phyloP scores from a whole-genome alignment of 2,329 filamentous ascomycete species.

The Zalaria obscura region DNA sequence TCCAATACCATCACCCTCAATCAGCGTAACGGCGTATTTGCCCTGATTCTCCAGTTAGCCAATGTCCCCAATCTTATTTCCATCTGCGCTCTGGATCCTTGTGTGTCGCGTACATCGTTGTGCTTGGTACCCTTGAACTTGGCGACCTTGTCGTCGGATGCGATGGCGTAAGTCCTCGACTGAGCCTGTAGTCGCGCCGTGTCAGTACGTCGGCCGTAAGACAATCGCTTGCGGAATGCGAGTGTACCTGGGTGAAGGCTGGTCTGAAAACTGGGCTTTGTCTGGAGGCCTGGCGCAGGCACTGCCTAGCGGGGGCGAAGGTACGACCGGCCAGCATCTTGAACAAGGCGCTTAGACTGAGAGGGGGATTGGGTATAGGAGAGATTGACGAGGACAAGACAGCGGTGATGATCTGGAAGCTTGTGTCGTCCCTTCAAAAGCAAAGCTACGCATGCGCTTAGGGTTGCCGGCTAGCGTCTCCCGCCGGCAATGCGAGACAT shows the following conservation, averaged over 20 bases:
- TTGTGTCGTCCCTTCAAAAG: no score
- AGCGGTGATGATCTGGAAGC: no score
- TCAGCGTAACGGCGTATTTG: slow-evolving; percentile 90
- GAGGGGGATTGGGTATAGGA: no score
- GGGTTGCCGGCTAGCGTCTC: no score
- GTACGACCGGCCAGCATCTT: slow-evolving; percentile 75
- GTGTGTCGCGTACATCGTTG: slow-evolving; percentile 48
- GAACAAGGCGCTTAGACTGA: slow-evolving; percentile 13
- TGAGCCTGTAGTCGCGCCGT: slow-evolving; percentile 11
- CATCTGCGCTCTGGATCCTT: not conserved
- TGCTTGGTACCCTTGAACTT: slow-evolving; percentile 89
- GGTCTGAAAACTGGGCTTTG: slow-evolving; percentile 28
- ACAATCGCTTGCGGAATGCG: slow-evolving; percentile 1
- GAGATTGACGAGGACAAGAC: no score
- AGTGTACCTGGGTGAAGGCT: slow-evolving; percentile 8
- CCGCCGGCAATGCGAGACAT: no score
- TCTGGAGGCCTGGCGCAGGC: slow-evolving; percentile 50
- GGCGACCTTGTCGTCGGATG: slow-evolving; percentile 57
- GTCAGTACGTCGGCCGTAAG: not conserved
- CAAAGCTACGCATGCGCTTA: no score
- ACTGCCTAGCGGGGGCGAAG: slow-evolving; percentile 65
- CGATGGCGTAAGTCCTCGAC: slow-evolving; percentile 40
- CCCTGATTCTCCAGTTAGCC: slow-evolving; percentile 41
- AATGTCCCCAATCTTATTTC: not conserved
- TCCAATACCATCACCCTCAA: slow-evolving; percentile 97